Conservation (phyloP, 371 early-diverging fungal species). For the Zychaea mexicana region DNA sequence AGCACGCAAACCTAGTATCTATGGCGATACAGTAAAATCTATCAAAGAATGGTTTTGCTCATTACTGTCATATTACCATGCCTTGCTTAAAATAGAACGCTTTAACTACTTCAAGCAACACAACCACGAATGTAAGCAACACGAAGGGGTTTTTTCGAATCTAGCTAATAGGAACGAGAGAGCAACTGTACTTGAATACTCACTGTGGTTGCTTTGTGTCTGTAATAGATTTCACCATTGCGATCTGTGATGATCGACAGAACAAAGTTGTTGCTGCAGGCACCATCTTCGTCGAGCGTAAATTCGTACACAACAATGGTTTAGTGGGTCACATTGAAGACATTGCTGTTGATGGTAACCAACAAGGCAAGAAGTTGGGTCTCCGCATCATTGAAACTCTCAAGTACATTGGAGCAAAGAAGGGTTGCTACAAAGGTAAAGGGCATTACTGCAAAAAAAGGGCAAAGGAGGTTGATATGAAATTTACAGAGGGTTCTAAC, state of each 20-base stretch:
- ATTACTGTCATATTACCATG: neutral
- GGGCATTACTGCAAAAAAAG: neutral
- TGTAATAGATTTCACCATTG: slow-evolving; percentile 69
- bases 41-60: neutral
- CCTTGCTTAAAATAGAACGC: slow-evolving; percentile 47
- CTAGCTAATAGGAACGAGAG: too few relatives aligned
- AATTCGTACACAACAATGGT: slow-evolving; percentile 91
- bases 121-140: slow-evolving; percentile 70
- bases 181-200: too few relatives aligned
- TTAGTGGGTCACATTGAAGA: slow-evolving; percentile 89
- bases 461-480: neutral
- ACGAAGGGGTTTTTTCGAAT: neutral
- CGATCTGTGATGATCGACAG: slow-evolving; percentile 76
- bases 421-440: slow-evolving; percentile 71
- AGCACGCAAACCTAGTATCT: neutral
- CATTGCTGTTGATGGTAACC: slow-evolving; percentile 92
- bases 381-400: slow-evolving; percentile 75
- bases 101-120: slow-evolving; percentile 75
- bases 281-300: slow-evolving; percentile 94
- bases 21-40: neutral
- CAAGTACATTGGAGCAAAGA: slow-evolving; percentile 61
- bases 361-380: slow-evolving; percentile 92
- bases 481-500: neutral
- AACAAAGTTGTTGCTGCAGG: slow-evolving; percentile 89
- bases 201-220: neutral